phyloP scores from a whole-genome alignment of 2,329 filamentous ascomycete species.

The Pseudopyricularia javanii region DNA sequence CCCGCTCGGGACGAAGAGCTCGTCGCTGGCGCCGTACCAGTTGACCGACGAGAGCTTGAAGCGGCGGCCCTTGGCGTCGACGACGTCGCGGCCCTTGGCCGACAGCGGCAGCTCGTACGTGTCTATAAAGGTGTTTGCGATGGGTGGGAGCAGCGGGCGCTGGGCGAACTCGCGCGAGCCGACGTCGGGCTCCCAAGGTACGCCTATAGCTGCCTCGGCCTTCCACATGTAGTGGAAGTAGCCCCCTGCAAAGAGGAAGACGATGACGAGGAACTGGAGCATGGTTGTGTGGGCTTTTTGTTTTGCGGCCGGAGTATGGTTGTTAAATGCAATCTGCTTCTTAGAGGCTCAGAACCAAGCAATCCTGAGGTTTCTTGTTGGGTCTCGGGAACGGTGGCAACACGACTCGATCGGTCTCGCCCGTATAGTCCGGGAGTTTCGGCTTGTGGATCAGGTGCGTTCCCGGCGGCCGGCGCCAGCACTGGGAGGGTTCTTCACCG shows the following conservation, averaged over 20 bases:
- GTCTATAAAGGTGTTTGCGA: conserved; percentile 27
- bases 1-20: conserved; percentile 51
- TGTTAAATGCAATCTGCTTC: too few species aligned
- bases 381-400: not conserved
- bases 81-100: conserved; percentile 46
- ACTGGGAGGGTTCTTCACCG: not conserved
- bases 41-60: conserved; percentile 55
- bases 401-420: not conserved
- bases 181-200: conserved; percentile 37
- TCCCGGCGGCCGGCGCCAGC: not conserved
- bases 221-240: conserved; percentile 30
- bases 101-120: conserved; percentile 44
- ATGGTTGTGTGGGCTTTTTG: not conserved
- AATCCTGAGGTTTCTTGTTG: too few species aligned
- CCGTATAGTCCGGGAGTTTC: not conserved
- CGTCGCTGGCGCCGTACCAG: conserved; percentile 61
- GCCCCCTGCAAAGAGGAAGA: conserved; percentile 21
- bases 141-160: conserved; percentile 31
- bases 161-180: conserved; percentile 33
- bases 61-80: conserved; percentile 42
- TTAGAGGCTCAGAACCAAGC: too few species aligned
- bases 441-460: not conserved
- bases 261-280: conserved; percentile 20
- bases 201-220: conserved; percentile 27
- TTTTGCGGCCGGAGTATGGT: not conserved